phyloP scores from a whole-genome alignment of 768 basidiomycete species.

The Serendipita sp. region DNA sequence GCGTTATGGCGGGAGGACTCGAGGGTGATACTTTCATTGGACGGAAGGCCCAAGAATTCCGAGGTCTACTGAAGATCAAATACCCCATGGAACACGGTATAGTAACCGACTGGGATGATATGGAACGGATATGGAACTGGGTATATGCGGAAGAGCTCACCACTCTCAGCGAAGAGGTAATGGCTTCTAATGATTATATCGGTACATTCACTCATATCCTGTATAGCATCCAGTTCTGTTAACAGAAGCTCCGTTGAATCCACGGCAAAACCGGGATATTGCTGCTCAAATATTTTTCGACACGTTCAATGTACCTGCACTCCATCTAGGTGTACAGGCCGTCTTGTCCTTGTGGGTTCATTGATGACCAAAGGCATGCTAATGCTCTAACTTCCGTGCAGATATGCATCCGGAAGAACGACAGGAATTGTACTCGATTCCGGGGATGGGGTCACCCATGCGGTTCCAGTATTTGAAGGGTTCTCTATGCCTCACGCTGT shows the following conservation, averaged over 20 bases:
- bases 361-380: not conserved
- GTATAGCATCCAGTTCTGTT: conserved; percentile 86
- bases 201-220: conserved; percentile 11
- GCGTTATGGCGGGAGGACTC: conserved; percentile 94
- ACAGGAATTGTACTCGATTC: conserved; percentile 99
- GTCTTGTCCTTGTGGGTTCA: conserved; percentile 80
- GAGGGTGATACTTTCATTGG: conserved; percentile 97
- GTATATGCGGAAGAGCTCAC: conserved; percentile 92
- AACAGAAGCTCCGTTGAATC: conserved; percentile 96
- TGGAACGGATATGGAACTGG: conserved; percentile 99
- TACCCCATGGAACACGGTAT: conserved; percentile 99
- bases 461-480: conserved; percentile 96
- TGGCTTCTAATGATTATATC: conserved; percentile 12
- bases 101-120: conserved; percentile 99
- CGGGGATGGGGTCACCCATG: conserved; percentile 96
- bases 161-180: conserved; percentile 90
- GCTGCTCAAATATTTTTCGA: conserved; percentile 99
- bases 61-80: conserved; percentile 92
- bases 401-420: conserved; percentile 95
- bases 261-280: conserved; percentile 86
- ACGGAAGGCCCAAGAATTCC: conserved; percentile 83
- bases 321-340: conserved; percentile 94
- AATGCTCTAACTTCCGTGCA: conserved; percentile 21
- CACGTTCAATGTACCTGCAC: conserved; percentile 96
- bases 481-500: conserved; percentile 99